Evolutionary conservation across 768 basidiomycete genomes (phyloP).

Genomic region (Xerocomus brunneocitrinus): DNA sequence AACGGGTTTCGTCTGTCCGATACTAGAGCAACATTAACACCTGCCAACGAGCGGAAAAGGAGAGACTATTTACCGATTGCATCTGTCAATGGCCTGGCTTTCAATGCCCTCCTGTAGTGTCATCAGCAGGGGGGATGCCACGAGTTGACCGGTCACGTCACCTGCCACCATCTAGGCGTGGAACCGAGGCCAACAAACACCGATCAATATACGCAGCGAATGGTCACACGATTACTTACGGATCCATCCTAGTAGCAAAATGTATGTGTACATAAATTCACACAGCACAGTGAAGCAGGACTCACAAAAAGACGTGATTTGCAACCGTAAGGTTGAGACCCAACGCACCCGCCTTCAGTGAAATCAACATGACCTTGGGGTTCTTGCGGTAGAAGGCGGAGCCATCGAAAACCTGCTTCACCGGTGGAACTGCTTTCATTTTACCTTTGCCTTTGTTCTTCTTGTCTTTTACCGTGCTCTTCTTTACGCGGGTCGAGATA

Average conservation of each 20-base stretch:
- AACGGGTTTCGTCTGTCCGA: constrained; percentile 79
- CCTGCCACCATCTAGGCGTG: constrained; percentile 70
- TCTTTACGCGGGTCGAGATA: constrained; percentile 30
- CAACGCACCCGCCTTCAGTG: constrained; percentile 81
- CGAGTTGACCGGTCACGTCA: constrained; percentile 15
- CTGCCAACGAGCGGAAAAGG: background rate
- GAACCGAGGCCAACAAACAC: constrained; percentile 1
- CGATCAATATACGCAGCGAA: constrained; percentile 11
- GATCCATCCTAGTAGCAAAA: constrained; percentile 67
- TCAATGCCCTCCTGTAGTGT: constrained; percentile 67
- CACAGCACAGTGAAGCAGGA: constrained; percentile 5
- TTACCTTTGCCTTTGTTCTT: constrained; percentile 36
- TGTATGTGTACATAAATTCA: constrained; percentile 4
- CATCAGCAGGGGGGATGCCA: constrained; percentile 8
- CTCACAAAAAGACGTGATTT: constrained; percentile 80
- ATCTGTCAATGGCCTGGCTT: constrained; percentile 77
- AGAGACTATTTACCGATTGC: constrained; percentile 52
- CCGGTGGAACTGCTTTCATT: constrained; percentile 14
- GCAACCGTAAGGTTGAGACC: constrained; percentile 87
- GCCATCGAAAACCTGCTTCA: constrained; percentile 16
- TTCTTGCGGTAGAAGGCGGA: constrained; percentile 37
- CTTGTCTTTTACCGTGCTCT: constrained; percentile 29
- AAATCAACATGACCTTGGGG: constrained; percentile 82
- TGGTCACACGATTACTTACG: constrained; percentile 45
- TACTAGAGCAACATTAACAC: constrained; percentile 32